phyloP scores from a whole-genome alignment of 2,329 filamentous ascomycete genomes.

The Lasiodiplodia sp. region DNA sequence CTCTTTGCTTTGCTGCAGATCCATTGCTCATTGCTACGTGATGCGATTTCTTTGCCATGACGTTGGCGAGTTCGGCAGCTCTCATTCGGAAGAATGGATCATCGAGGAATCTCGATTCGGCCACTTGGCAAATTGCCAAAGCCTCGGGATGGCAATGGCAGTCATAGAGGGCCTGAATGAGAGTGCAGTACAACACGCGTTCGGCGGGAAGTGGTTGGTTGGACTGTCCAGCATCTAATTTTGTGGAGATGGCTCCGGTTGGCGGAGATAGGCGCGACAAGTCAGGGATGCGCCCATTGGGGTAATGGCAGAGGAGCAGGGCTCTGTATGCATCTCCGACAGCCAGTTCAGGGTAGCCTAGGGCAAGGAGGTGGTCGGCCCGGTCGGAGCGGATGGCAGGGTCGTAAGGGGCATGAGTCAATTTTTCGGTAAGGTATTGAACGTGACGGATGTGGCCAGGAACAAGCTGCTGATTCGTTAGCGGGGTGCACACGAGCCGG shows the following conservation, averaged over 20 bases:
- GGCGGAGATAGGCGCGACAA: too few species aligned
- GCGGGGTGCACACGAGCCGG: background rate
- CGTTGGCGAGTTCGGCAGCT: constrained; percentile 22
- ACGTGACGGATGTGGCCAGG: background rate
- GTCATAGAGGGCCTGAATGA: constrained; percentile 36
- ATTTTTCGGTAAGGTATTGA: background rate
- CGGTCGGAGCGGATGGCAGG: constrained; percentile 39
- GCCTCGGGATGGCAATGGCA: constrained; percentile 38
- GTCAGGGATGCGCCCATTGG: constrained; percentile 1
- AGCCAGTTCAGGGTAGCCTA: constrained; percentile 43
- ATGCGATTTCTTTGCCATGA: constrained; percentile 31
- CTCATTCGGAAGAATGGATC: constrained; percentile 13
- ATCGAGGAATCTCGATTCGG: background rate
- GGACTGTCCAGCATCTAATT: background rate
- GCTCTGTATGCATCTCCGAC: constrained; percentile 44
- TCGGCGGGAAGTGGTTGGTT: background rate
- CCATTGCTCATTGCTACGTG: constrained; percentile 23
- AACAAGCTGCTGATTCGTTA: constrained; percentile 4
- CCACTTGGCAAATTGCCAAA: constrained; percentile 31
- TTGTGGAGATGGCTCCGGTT: background rate
- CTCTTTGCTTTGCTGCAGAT: constrained; percentile 21
- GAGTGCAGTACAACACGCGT: constrained; percentile 23
- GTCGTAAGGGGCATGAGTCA: constrained; percentile 33
- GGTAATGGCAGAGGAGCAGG: constrained; percentile 40
- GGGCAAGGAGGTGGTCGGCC: constrained; percentile 36